Evolutionary conservation across 2,329 filamentous ascomycete genomes (phyloP), one percentile per base, ranked within the genome.

Genomic region (Acrocalymma vagum): DNA sequence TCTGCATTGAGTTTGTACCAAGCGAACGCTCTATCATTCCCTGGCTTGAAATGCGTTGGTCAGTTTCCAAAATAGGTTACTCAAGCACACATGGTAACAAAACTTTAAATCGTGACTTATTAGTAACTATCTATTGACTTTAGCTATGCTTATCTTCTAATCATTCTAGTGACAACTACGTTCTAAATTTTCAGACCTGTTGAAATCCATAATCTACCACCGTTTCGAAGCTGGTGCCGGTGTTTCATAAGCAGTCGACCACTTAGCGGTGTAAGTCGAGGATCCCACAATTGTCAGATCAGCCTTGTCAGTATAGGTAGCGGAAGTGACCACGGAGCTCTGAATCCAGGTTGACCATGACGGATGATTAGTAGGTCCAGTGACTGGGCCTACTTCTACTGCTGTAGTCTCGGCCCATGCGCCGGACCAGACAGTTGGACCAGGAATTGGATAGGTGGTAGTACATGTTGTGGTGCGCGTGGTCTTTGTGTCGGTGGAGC

Each of bases 391-490:
- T 0, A 67, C 46, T 5, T 55, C 47, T 2, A 70, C 67, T 3
- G 51, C 41, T 1, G 69, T 65, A 3, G 69, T 72, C 36, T 65
- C 55, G 6, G 56, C 45, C 56, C 57, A 62, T 4, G 62, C 62
- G 20, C 62, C 63, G 6, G 45, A 48, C 66, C 65, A 72, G 5
- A 71, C 64, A 2, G 65, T 62, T 7, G 72, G 71, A 6, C 72
- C 72, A 6, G 72, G 71, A 38, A 73, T 72, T 3, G 63, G 60
- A 52, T 74, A 75, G 10, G 59, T 63, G 13, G 60, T 60, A 3
- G 53, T 51, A 31, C 53, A 64, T 9, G 53, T 32, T 0, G 46
- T 50, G 2, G 56, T 54, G 11, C 41, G 55, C 2, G 59, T 67
- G 28, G 45, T 61, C 37, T 46, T 59, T 2, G 60, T 65, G 53